A percentile compares a stretch with the other conserved stretches of the same genome.
These are phyloP conservation scores for Pterocarpus santalinus DNA, from an alignment of 306 rosid species.

Conservation along the genomic window DNA sequence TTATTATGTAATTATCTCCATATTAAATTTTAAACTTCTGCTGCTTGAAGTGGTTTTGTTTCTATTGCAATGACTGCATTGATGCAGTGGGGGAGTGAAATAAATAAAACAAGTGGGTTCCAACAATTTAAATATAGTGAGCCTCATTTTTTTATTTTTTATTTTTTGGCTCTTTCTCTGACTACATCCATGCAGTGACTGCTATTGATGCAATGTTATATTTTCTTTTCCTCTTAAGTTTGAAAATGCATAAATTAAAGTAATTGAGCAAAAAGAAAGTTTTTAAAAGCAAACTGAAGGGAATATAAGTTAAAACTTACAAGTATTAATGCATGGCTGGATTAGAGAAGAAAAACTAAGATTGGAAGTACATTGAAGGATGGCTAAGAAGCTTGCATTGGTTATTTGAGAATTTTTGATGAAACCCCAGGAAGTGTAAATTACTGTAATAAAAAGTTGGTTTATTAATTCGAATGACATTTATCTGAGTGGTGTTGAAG, in stretches of 20 bases:
- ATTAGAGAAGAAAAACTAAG: slow-evolving; percentile 17
- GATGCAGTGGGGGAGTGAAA: slow-evolving; percentile 15
- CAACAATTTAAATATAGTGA: not conserved
- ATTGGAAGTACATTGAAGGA: not conserved
- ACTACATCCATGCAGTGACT: not conserved
- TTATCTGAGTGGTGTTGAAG: slow-evolving; percentile 1
- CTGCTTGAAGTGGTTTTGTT: slow-evolving; percentile 1
- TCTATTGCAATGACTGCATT: slow-evolving; percentile 1
- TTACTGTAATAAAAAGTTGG: slow-evolving; percentile 14
- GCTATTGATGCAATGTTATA: not conserved
- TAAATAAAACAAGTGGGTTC: slow-evolving; percentile 10
- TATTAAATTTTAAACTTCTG: slow-evolving; percentile 32
- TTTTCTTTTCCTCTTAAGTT: not conserved
- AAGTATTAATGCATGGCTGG: slow-evolving; percentile 1
- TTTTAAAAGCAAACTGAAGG: slow-evolving; percentile 8
- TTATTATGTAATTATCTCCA: slow-evolving; percentile 26
- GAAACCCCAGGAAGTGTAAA: slow-evolving; percentile 30
- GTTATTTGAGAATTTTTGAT: slow-evolving; percentile 34
- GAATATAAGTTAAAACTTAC: not conserved
- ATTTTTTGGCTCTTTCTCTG: slow-evolving; percentile 27
- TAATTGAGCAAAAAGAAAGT: not conserved
- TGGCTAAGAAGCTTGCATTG: slow-evolving; percentile 31
- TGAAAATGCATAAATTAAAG: slow-evolving; percentile 6
- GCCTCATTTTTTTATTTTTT: not conserved
- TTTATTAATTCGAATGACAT: slow-evolving; percentile 20